phyloP scores from a whole-genome alignment of 169 alveolate genomes.

The Eimeria acervulina region DNA sequence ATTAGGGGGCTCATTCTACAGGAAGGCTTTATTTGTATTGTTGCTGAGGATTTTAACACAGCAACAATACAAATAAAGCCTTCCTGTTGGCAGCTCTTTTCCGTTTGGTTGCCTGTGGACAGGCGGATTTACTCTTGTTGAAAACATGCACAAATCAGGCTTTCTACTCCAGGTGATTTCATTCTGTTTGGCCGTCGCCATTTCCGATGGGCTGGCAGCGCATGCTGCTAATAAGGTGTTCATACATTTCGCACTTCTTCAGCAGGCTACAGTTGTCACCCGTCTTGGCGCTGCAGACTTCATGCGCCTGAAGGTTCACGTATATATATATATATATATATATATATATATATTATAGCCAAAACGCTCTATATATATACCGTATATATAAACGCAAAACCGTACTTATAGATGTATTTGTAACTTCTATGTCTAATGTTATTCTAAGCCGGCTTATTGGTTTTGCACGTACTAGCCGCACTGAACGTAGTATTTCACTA shows the following conservation, averaged over 20 bases:
- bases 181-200: not conserved
- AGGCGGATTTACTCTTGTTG: not conserved
- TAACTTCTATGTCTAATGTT: too few relatives aligned
- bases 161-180: not conserved
- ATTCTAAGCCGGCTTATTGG: not conserved
- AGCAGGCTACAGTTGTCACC: not conserved
- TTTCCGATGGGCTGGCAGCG: not conserved
- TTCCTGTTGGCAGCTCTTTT: not conserved
- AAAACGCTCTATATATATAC: too few relatives aligned
- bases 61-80: too few relatives aligned
- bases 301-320: slow-evolving; percentile 17
- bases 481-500: too few relatives aligned
- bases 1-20: too few relatives aligned
- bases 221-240: slow-evolving; percentile 14
- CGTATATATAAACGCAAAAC: too few relatives aligned
- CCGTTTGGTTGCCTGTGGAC: not conserved
- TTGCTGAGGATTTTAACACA: too few relatives aligned
- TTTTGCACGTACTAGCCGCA: too few relatives aligned
- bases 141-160: not conserved
- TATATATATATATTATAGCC: too few relatives aligned
- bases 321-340: too few relatives aligned
- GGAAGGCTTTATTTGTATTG: too few relatives aligned
- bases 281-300: not conserved
- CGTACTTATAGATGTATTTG: too few relatives aligned
- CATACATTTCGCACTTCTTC: slow-evolving; percentile 54